Conservation (phyloP, 192 early-diverging fungal species). For the Funneliformis mosseae region DNA sequence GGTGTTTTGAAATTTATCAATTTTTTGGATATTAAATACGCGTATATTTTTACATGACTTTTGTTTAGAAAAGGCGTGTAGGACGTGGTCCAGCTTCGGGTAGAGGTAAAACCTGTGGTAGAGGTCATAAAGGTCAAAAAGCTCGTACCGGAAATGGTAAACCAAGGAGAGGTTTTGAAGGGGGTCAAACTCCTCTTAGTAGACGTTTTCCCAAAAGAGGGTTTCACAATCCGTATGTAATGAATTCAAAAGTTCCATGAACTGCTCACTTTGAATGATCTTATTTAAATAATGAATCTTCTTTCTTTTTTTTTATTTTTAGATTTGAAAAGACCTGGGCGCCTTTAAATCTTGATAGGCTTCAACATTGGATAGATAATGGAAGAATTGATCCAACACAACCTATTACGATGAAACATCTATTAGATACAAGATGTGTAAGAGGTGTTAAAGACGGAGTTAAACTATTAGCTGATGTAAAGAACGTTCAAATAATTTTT, state of each 20-base stretch:
- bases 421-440: constrained; percentile 68
- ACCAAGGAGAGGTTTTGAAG: constrained; percentile 86
- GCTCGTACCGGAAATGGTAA: constrained; percentile 74
- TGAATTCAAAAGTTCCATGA: not conserved
- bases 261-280: constrained; percentile 15
- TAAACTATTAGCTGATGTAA: constrained; percentile 70
- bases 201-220: constrained; percentile 86
- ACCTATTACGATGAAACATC: constrained; percentile 79
- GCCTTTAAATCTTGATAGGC: constrained; percentile 78
- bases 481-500: too few species aligned
- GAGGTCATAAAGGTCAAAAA: constrained; percentile 91
- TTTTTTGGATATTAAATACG: not conserved
- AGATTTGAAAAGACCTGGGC: constrained; percentile 66
- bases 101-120: constrained; percentile 86
- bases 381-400: constrained; percentile 81
- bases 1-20: not conserved
- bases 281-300: constrained; percentile 14
- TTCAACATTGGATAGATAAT: constrained; percentile 90
- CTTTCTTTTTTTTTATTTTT: constrained; percentile 32
- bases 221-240: constrained; percentile 66
- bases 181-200: constrained; percentile 88
- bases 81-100: constrained; percentile 88
- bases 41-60: not conserved
- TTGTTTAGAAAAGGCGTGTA: constrained; percentile 47
- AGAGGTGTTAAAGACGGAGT: constrained; percentile 85